Evolutionary conservation across 2,329 filamentous ascomycete genomes (phyloP), one percentile per base, ranked within the genome.

Genomic region (Nannizzia gypsea): DNA sequence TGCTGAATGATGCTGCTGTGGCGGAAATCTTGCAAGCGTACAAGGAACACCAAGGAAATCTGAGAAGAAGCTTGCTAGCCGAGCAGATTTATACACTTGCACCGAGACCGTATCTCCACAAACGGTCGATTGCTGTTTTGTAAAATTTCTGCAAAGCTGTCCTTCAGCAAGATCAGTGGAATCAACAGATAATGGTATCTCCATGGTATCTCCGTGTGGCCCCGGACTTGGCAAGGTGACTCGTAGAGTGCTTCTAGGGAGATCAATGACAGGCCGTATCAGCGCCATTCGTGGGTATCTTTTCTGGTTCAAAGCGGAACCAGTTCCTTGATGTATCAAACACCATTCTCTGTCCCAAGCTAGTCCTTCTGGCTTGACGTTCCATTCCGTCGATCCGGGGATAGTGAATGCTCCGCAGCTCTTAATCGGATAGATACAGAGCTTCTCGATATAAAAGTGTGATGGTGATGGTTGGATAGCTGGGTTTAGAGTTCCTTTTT

Each of bases 331-430:
- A 70, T 96, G 91, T 13, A 99, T 80, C 20, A 99, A 77, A 73
- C 92, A 97, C 92, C 93, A 99, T 76, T 97, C 92, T 63, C 93
- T 82, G 71, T 99, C 93, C 90, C 92, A 97, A 6, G 85, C 87
- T 1, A 99, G 78, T 0, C 93, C 93, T 74, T 96, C 90, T 6
- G 81, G 78, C 59, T 82, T 83, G 20, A 97, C 80, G 66, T 88
- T 84, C 93, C 93, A 99, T 13, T 78, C 69, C 6, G 75, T 76
- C 1, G 77, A 80, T 0, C 74, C 63, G 1, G 90, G 86, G 31
- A 97, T 78, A 38, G 77, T 77, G 70, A 87, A 95, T 0, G 88
- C 88, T 15, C 85, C 88, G 67, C 93, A 97, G 70, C 90, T 96
- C 73, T 99, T 99, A 69, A 99, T 91, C 0, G 93, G 93, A 68